phyloP scores from a whole-genome alignment of 495 filamentous ascomycete genomes.

The Barbatosphaeria neglecta region DNA sequence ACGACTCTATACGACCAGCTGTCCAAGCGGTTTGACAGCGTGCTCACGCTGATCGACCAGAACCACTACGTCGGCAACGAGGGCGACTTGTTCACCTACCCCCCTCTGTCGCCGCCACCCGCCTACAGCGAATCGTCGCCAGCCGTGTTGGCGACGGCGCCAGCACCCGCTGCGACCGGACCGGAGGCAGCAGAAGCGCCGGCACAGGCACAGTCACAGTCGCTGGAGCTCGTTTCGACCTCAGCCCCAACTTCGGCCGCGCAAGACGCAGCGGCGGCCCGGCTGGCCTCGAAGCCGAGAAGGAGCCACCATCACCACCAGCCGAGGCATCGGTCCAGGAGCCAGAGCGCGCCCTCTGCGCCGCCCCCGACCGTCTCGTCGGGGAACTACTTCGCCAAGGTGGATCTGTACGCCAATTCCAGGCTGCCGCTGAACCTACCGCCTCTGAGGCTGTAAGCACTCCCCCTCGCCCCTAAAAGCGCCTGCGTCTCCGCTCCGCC shows the following conservation, averaged over 20 bases:
- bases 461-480: neutral
- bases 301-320: constrained; percentile 18
- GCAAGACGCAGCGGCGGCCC: constrained; percentile 4
- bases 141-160: too few species aligned
- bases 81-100: constrained; percentile 40
- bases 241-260: constrained; percentile 7
- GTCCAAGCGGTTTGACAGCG: constrained; percentile 43
- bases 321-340: constrained; percentile 14
- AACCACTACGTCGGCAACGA: constrained; percentile 54
- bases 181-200: too few species aligned
- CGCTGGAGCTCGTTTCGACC: too few species aligned
- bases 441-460: constrained; percentile 50
- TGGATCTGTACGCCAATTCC: constrained; percentile 68
- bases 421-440: constrained; percentile 55
- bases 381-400: constrained; percentile 60
- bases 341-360: constrained; percentile 23
- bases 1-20: constrained; percentile 46
- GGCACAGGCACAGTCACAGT: neutral
- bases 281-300: constrained; percentile 7
- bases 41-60: constrained; percentile 58
- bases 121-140: neutral
- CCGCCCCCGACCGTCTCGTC: constrained; percentile 28
- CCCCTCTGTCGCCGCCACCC: constrained; percentile 16
- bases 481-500: too few species aligned
- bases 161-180: too few species aligned